These are phyloP conservation scores for Pluteus cervinus DNA, from an alignment of 768 basidiomycete species.

Conservation along the genomic window DNA sequence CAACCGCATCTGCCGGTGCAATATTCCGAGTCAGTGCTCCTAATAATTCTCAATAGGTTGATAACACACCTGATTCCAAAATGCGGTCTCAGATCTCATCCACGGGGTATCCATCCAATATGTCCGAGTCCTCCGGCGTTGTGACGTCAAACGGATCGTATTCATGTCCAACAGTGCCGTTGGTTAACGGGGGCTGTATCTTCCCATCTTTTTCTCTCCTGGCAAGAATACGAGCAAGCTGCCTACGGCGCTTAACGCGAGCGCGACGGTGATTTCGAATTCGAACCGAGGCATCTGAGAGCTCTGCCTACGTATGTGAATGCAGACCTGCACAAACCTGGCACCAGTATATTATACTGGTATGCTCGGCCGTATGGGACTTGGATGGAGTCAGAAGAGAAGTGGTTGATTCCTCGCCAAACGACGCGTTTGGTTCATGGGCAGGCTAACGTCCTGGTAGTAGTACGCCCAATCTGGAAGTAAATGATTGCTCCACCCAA, in stretches of 20 bases:
- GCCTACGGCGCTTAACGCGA: slow-evolving; percentile 35
- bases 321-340: too few species aligned
- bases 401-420: too few species aligned
- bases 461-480: too few species aligned
- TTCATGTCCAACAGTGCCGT: slow-evolving; percentile 7
- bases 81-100: slow-evolving; percentile 47
- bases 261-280: slow-evolving; percentile 42
- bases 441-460: too few species aligned
- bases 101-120: slow-evolving; percentile 61
- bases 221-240: slow-evolving; percentile 41
- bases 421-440: too few species aligned
- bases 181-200: slow-evolving; percentile 43
- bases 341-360: too few species aligned
- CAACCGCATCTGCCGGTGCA: slow-evolving; percentile 53
- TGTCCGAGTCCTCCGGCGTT: slow-evolving; percentile 60
- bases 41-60: too few species aligned
- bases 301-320: too few species aligned
- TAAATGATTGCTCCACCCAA: too few species aligned
- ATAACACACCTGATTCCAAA: slow-evolving; percentile 51
- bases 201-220: slow-evolving; percentile 39
- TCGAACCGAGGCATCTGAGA: slow-evolving; percentile 60
- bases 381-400: too few species aligned
- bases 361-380: too few species aligned
- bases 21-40: too few species aligned
- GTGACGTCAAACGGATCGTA: slow-evolving; percentile 69